Conservation (phyloP, 768 basidiomycete genomes). For the Arthromyces matolae region DNA sequence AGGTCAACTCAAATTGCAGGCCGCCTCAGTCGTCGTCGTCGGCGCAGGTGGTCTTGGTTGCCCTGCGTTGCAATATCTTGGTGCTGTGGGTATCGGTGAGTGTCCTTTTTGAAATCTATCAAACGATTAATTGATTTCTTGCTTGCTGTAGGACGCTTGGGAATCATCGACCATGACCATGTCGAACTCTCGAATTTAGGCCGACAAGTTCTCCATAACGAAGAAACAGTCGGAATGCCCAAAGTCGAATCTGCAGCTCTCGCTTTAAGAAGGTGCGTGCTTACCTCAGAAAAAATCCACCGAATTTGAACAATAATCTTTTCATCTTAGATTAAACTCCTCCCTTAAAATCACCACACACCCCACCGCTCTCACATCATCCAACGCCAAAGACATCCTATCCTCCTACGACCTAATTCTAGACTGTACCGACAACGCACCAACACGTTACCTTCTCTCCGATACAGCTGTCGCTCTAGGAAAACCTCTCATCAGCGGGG, state of each 20-base stretch:
- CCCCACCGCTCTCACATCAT: conserved; percentile 47
- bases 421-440: conserved; percentile 58
- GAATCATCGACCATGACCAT: conserved; percentile 18
- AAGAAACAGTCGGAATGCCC: conserved; percentile 66
- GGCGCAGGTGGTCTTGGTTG: conserved; percentile 97
- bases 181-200: conserved; percentile 19
- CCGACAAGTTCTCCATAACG: conserved; percentile 84
- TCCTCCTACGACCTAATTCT: conserved; percentile 16
- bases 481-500: conserved; percentile 48
- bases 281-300: not conserved
- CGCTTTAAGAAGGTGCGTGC: conserved; percentile 57
- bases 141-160: not conserved
- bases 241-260: conserved; percentile 82
- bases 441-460: conserved; percentile 89
- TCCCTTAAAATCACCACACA: conserved; percentile 55
- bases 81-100: conserved; percentile 87
- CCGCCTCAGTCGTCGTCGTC: conserved; percentile 68
- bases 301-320: conserved; percentile 2
- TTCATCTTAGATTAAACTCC: conserved; percentile 67
- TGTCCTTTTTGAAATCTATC: conserved; percentile 1
- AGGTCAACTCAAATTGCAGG: conserved; percentile 49
- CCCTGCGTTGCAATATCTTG: conserved; percentile 91
- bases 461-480: conserved; percentile 71
- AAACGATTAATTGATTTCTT: not conserved
- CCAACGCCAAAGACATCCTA: conserved; percentile 61